Evolutionary conservation across 345 rosid species (phyloP), one percentile per base, ranked within the genome.

Genomic region (Pistacia integerrima): DNA sequence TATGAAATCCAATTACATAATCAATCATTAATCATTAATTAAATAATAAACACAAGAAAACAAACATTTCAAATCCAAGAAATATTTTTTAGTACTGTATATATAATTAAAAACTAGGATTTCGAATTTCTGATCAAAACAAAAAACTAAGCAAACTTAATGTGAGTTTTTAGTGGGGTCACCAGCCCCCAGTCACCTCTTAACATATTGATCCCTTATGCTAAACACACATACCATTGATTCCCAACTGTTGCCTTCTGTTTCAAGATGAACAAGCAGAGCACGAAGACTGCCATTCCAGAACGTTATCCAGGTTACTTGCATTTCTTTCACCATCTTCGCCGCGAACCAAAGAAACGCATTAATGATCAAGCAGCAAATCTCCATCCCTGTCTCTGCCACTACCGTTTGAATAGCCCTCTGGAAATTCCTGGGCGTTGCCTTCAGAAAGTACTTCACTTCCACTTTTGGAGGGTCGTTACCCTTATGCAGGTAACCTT

Each of bases 261-360:
- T 74, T 1, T 85, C 79, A 4, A 79, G 22, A 49, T 90, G 94
- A 22, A 83, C 7, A 36, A 84, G 60, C 33, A 90, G 60, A 0
- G 90, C 35, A 8, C 84, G 85, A 9, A 90, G 90, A 0, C 92
- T 82, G 2, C 88, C 75, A 4, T 85, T 80, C 88, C 90, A 88
- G 8, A 25, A 73, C 8, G 55, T 2, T 51, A 51, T 75, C 94
- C 94, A 88, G 0, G 90, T 86, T 28, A 85, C 82, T 8, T 73
- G 56, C 74, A 85, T 35, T 8, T 84, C 85, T 36, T 63, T 75
- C 0, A 91, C 92, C 61, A 87, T 62, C 9, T 87, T 89, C 16
- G 76, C 85, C 1, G 75, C 88, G 18, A 87, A 90, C 87, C 91
- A 83, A 41, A 64, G 78, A 35, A 90, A 90, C 2, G 87, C 92